Evolutionary conservation across 2,329 filamentous ascomycete genomes (phyloP).

Genomic region (Rasamsonia emersonii): DNA sequence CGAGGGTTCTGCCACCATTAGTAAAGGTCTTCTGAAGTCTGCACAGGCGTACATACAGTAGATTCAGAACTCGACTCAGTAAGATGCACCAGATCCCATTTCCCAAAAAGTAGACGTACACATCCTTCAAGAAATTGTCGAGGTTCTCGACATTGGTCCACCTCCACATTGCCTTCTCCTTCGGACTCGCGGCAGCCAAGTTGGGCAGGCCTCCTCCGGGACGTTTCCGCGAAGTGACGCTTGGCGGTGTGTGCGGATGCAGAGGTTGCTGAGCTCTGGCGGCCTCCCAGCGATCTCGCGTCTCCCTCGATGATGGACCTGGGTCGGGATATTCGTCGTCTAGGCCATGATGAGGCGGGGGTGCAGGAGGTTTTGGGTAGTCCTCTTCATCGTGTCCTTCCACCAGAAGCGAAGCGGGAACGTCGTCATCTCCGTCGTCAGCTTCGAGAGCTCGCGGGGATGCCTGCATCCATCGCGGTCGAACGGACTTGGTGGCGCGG

Average conservation of each 20-base stretch:
- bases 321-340: slow-evolving; percentile 19
- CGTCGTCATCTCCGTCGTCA: slow-evolving; percentile 54
- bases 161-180: slow-evolving; percentile 78
- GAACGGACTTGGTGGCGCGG: slow-evolving; percentile 20
- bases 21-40: slow-evolving; percentile 9
- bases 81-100: slow-evolving; percentile 81
- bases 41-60: too few relatives aligned
- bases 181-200: slow-evolving; percentile 45
- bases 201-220: slow-evolving; percentile 22
- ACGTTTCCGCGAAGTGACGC: slow-evolving; percentile 16
- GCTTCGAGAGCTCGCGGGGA: slow-evolving; percentile 26
- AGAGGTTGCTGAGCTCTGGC: slow-evolving; percentile 36
- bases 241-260: slow-evolving; percentile 13
- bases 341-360: slow-evolving; percentile 22
- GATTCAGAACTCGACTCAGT: slow-evolving; percentile 59
- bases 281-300: slow-evolving; percentile 44
- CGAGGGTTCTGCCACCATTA: slow-evolving; percentile 56
- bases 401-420: slow-evolving; percentile 54
- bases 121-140: slow-evolving; percentile 75
- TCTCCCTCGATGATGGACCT: slow-evolving; percentile 34
- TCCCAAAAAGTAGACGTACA: slow-evolving; percentile 78
- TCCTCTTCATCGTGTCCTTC: slow-evolving; percentile 41
- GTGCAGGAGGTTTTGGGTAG: slow-evolving; percentile 30
- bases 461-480: slow-evolving; percentile 23
- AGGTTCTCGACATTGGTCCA: slow-evolving; percentile 89